Evolutionary conservation across 176 grass and related monocot genomes (phyloP).

Genomic region (Musa schizocarpa): DNA sequence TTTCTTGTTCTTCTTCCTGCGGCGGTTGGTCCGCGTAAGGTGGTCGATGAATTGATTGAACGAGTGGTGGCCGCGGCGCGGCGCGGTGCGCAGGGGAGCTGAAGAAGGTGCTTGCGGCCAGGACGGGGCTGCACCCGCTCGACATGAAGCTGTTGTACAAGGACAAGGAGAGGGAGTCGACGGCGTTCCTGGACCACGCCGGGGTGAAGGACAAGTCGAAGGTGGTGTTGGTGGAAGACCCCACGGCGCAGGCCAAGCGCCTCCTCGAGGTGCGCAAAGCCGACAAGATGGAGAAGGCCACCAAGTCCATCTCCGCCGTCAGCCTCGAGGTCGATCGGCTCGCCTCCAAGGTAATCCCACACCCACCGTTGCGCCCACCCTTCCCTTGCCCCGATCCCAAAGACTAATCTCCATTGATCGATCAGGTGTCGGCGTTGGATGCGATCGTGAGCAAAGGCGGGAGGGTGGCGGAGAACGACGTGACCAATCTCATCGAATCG

Average conservation of each 20-base stretch:
- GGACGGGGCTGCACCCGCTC: conserved; percentile 67
- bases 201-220: conserved; percentile 87
- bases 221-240: conserved; percentile 66
- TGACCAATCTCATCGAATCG: conserved; percentile 66
- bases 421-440: conserved; percentile 71
- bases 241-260: conserved; percentile 66
- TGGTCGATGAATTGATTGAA: conserved; percentile 11
- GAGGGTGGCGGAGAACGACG: conserved; percentile 65
- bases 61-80: background rate
- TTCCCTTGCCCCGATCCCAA: background rate
- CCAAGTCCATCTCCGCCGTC: conserved; percentile 50
- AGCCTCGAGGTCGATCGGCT: conserved; percentile 85
- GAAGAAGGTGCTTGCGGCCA: conserved; percentile 62
- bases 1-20: background rate
- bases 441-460: conserved; percentile 69
- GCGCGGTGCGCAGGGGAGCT: conserved; percentile 46
- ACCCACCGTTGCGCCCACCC: background rate
- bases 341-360: conserved; percentile 54
- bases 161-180: conserved; percentile 74
- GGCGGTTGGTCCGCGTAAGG: background rate
- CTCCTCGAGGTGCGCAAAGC: conserved; percentile 66
- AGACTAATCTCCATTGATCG: background rate
- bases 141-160: conserved; percentile 83
- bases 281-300: conserved; percentile 58
- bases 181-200: conserved; percentile 75